phyloP scores from a whole-genome alignment of 2,329 filamentous ascomycete genomes.

The Pseudopithomyces maydicus region DNA sequence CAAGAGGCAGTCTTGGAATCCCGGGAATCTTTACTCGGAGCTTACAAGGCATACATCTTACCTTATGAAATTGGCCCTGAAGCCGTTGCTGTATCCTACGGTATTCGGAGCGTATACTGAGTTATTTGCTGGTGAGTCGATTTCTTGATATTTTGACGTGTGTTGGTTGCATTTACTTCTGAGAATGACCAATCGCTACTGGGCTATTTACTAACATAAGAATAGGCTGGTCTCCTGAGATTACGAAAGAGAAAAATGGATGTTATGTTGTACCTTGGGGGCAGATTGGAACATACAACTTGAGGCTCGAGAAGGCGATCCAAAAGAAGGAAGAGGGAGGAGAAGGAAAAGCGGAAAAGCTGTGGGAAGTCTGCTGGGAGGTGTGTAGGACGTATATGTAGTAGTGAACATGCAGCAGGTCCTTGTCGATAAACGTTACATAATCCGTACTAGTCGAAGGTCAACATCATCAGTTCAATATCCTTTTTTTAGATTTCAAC shows the following conservation, averaged over 20 bases:
- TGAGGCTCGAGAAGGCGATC: slow-evolving; percentile 27
- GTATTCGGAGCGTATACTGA: slow-evolving; percentile 54
- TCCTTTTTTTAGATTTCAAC: no score
- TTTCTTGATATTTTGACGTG: not conserved
- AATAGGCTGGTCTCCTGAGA: slow-evolving; percentile 48
- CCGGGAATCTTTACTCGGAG: slow-evolving; percentile 47
- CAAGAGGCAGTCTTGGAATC: slow-evolving; percentile 31
- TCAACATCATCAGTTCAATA: no score
- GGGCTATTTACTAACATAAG: not conserved
- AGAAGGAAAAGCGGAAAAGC: slow-evolving; percentile 35
- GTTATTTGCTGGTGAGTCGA: slow-evolving; percentile 44
- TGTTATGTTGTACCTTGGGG: slow-evolving; percentile 38
- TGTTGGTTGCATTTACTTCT: not conserved
- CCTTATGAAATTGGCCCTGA: not conserved
- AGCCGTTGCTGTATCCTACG: slow-evolving; percentile 24
- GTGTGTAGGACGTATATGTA: slow-evolving; percentile 28
- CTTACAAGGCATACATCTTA: not conserved
- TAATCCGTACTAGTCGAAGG: no score
- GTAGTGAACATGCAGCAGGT: no score
- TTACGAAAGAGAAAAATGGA: slow-evolving; percentile 46
- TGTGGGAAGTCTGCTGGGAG: slow-evolving; percentile 51
- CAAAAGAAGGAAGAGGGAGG: slow-evolving; percentile 28
- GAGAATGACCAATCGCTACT: no score
- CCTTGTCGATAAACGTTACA: not conserved
- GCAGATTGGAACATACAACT: slow-evolving; percentile 29